Evolutionary conservation across 179 eudicot species (phyloP).

Genomic region (Beta corolliflora): DNA sequence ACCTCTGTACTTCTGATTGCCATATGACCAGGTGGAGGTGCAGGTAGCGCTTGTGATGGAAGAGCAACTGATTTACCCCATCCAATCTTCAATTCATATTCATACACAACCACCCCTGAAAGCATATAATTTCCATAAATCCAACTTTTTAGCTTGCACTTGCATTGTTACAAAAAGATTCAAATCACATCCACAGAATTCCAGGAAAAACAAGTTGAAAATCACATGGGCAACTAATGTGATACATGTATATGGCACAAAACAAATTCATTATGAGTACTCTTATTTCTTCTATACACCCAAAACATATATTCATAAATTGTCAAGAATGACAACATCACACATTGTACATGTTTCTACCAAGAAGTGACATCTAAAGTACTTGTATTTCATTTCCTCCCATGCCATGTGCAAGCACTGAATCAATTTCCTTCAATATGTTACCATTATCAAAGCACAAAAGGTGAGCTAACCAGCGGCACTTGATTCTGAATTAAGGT

Average conservation of each 20-base stretch:
- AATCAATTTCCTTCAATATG: not conserved
- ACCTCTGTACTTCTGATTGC: slow-evolving; percentile 99
- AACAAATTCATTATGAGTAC: not conserved
- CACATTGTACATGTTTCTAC: not conserved
- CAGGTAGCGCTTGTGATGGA: slow-evolving; percentile 97
- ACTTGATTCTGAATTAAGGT: not conserved
- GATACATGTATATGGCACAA: slow-evolving; percentile 1
- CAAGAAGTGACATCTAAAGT: not conserved
- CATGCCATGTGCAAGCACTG: not conserved
- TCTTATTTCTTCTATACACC: not conserved
- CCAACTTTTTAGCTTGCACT: slow-evolving; percentile 35
- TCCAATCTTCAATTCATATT: slow-evolving; percentile 95
- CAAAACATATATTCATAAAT: not conserved
- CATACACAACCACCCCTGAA: slow-evolving; percentile 89
- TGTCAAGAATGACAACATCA: not conserved
- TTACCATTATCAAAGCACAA: not conserved
- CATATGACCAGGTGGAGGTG: slow-evolving; percentile 99
- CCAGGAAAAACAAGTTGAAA: not conserved
- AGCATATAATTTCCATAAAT: slow-evolving; percentile 31
- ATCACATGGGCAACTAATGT: not conserved
- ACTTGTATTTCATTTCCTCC: not conserved
- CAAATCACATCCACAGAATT: not conserved
- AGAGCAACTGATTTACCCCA: slow-evolving; percentile 99
- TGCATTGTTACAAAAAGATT: not conserved
- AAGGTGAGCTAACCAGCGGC: not conserved